Conservation (phyloP, 2,329 filamentous ascomycete species). For the Calonectria honghensis region DNA sequence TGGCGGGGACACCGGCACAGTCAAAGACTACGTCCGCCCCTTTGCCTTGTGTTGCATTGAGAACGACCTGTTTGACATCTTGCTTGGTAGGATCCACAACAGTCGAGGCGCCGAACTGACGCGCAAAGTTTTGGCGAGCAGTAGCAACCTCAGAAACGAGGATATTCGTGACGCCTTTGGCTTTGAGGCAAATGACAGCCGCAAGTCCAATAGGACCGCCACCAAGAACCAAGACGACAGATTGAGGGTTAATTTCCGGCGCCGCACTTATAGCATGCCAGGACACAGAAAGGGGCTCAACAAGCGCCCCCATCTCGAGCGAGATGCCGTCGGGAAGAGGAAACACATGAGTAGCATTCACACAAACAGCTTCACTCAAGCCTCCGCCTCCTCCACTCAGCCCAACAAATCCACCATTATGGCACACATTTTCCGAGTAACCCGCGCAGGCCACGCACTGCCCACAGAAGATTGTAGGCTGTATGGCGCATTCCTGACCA, state of each 20-base stretch:
- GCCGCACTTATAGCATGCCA: constrained; percentile 67
- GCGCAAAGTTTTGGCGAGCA: constrained; percentile 64
- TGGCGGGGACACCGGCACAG: constrained; percentile 72
- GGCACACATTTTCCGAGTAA: constrained; percentile 75
- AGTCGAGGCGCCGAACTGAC: constrained; percentile 65
- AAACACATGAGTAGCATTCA: constrained; percentile 69
- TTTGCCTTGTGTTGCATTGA: constrained; percentile 66
- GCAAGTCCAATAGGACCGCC: constrained; percentile 70
- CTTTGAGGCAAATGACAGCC: constrained; percentile 67
- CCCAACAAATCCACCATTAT: constrained; percentile 62
- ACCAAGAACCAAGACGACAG: constrained; percentile 68
- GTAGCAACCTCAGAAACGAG: constrained; percentile 68
- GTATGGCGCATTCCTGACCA: constrained; percentile 75
- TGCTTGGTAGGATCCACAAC: constrained; percentile 65
- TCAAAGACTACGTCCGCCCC: constrained; percentile 78
- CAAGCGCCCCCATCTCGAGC: constrained; percentile 71
- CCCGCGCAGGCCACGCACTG: constrained; percentile 73
- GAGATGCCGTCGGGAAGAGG: constrained; percentile 70
- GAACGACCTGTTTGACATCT: constrained; percentile 67
- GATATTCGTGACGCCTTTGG: constrained; percentile 67
- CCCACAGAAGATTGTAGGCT: constrained; percentile 76
- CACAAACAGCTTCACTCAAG: constrained; percentile 72
- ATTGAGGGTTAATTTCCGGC: constrained; percentile 62
- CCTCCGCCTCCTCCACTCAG: constrained; percentile 70
- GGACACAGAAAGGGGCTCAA: constrained; percentile 71